These are phyloP conservation scores for Penicillium lagena DNA, from an alignment of 495 filamentous ascomycete genomes.

Conservation along the genomic window DNA sequence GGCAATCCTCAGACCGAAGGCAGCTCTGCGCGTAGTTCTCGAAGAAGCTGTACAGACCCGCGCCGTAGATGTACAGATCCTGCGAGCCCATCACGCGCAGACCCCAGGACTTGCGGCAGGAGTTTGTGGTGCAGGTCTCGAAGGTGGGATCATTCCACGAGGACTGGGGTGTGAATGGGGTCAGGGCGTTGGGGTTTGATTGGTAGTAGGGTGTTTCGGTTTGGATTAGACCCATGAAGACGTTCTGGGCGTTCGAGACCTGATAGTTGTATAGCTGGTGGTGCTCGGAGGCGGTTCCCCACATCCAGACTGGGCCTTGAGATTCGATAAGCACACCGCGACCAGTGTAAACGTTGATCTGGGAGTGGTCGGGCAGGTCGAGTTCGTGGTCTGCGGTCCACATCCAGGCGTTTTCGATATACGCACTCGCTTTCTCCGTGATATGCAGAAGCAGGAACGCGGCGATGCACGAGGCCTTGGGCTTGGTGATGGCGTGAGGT, in stretches of 20 bases:
- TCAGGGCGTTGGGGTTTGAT: slow-evolving; percentile 69
- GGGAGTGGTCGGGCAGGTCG: slow-evolving; percentile 66
- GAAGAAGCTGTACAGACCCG: slow-evolving; percentile 82
- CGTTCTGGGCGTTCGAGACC: slow-evolving; percentile 67
- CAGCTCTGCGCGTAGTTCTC: slow-evolving; percentile 81
- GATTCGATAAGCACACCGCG: slow-evolving; percentile 77
- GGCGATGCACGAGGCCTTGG: slow-evolving; percentile 56
- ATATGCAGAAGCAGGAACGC: slow-evolving; percentile 81
- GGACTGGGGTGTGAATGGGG: slow-evolving; percentile 57
- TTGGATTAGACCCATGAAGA: slow-evolving; percentile 84
- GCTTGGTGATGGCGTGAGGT: slow-evolving; percentile 48
- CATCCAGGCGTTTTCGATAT: slow-evolving; percentile 90
- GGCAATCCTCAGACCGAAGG: slow-evolving; percentile 68
- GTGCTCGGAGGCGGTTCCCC: slow-evolving; percentile 82
- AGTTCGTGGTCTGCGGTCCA: slow-evolving; percentile 95
- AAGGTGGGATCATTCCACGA: slow-evolving; percentile 74
- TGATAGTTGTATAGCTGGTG: slow-evolving; percentile 88
- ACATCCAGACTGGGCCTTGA: slow-evolving; percentile 53
- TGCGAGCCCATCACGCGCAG: slow-evolving; percentile 67
- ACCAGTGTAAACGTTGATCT: slow-evolving; percentile 89
- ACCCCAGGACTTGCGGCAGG: slow-evolving; percentile 80
- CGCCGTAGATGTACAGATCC: slow-evolving; percentile 68
- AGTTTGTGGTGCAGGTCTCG: slow-evolving; percentile 48
- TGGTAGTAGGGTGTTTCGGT: slow-evolving; percentile 93
- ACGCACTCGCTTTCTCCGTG: slow-evolving; percentile 60